Base-by-base conservation (phyloP, 164 flowering plant species). In the Chloranthus sessilifolius region DNA sequence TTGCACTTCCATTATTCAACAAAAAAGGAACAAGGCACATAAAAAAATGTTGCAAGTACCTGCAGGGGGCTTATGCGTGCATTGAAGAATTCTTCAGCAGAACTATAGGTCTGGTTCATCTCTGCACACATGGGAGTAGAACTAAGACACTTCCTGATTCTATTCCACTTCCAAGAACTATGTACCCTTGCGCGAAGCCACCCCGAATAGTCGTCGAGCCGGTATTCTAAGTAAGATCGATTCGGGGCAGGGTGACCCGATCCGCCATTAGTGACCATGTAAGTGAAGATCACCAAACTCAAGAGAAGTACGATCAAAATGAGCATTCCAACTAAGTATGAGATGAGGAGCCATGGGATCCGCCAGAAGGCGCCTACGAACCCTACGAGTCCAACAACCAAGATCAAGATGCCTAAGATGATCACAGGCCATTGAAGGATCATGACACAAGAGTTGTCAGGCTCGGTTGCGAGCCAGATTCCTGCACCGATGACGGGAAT, bases 371-470 rank as follows among this genome's bases (percentile, higher is more conserved):
- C 96, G 2, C 96, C 96, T 0, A 88, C 56, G 22, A 88, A 77
- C 1, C 98, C 96, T 5, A 83, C 80, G 0, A 88, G 26, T 0
- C 79, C 92, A 11, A 74, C 88, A 0, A 78, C 53, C 36, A 91
- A 61, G 52, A 85, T 62, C 55, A 88, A 47, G 6, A 85, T 56
- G 19, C 96, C 98, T 5, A 86, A 21, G 23, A 88, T 75, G 16
- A 92, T 82, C 22, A 92, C 84, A 0, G 98, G 98, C 98, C 96
- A 88, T 66, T 85, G 96, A 3, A 92, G 66, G 42, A 85, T 63
- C 62, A 79, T 73, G 9, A 92, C 80, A 29, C 98, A 92, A 1
- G 96, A 67, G 55, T 85, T 84, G 61, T 80, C 98, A 0, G 89
- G 65, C 38, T 79, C 64, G 1, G 68, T 80, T 7, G 86, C 52